Evolutionary conservation across 192 early-diverging fungal genomes (phyloP).

Genomic region (Coemansia sp.): DNA sequence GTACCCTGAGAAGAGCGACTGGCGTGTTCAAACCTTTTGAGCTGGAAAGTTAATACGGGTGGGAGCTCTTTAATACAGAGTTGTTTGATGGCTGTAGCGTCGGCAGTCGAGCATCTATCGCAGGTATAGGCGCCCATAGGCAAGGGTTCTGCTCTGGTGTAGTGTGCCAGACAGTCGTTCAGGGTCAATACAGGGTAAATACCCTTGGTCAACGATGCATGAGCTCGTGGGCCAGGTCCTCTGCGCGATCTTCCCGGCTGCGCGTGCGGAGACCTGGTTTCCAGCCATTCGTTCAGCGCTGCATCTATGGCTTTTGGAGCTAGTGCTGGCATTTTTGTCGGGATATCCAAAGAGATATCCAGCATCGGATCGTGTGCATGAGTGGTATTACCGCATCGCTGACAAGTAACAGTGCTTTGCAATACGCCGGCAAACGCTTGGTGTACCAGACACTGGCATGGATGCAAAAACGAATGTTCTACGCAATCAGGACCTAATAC

Average conservation of each 20-base stretch:
- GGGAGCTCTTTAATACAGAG: conserved; percentile 83
- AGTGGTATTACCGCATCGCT: conserved; percentile 73
- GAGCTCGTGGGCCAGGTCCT: not conserved
- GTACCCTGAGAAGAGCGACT: not conserved
- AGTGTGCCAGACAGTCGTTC: conserved; percentile 58
- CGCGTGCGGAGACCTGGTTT: conserved; percentile 10
- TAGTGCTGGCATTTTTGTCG: conserved; percentile 33
- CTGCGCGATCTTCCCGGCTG: not conserved
- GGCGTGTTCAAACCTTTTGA: conserved; percentile 91
- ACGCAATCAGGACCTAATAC: not conserved
- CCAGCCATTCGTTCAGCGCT: conserved; percentile 24
- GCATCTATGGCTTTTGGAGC: conserved; percentile 25
- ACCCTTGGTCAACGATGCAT: conserved; percentile 25
- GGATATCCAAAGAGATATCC: conserved; percentile 87
- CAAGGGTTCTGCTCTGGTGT: conserved; percentile 81
- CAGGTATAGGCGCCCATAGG: conserved; percentile 67
- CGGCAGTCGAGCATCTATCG: conserved; percentile 62
- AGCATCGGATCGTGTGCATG: conserved; percentile 85
- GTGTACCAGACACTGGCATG: conserved; percentile 86
- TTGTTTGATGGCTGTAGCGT: conserved; percentile 72
- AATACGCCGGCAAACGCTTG: conserved; percentile 85
- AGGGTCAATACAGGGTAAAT: conserved; percentile 34
- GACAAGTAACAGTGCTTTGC: conserved; percentile 89
- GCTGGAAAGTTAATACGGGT: conserved; percentile 85
- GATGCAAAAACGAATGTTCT: conserved; percentile 18